Conservation (phyloP, 2,329 filamentous ascomycete species). For the Chrysoporthe deuterocubensis region DNA sequence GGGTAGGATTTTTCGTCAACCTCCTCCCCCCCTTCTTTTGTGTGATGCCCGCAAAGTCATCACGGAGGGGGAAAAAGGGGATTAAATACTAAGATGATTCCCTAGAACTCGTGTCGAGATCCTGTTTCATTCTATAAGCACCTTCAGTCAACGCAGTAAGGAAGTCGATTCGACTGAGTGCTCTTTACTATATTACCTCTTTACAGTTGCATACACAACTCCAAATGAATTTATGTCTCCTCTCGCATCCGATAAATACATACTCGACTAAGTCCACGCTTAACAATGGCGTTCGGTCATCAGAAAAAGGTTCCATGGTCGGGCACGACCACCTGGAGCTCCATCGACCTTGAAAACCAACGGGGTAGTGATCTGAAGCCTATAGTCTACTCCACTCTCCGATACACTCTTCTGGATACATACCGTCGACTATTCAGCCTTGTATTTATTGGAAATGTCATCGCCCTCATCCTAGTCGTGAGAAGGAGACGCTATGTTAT, state of each 20-base stretch:
- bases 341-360: constrained; percentile 5
- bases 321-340: neutral
- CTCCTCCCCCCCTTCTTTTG: too few relatives aligned
- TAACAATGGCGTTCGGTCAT: neutral
- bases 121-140: neutral
- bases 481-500: neutral
- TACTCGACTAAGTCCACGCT: neutral
- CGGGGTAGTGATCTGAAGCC: neutral
- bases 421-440: constrained; percentile 62
- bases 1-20: too few relatives aligned
- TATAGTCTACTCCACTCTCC: constrained; percentile 31
- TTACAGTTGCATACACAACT: neutral
- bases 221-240: neutral
- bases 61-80: too few relatives aligned
- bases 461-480: constrained; percentile 48
- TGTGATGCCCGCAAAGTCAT: too few relatives aligned
- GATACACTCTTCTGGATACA: constrained; percentile 52
- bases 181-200: neutral
- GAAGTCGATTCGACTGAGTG: neutral
- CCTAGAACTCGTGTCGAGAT: neutral
- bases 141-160: neutral
- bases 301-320: neutral
- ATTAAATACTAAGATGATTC: too few relatives aligned
- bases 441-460: constrained; percentile 54
- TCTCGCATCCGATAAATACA: neutral